These are phyloP conservation scores for Penicillium olsonii DNA, from an alignment of 2,329 filamentous ascomycete species.

Conservation along the genomic window DNA sequence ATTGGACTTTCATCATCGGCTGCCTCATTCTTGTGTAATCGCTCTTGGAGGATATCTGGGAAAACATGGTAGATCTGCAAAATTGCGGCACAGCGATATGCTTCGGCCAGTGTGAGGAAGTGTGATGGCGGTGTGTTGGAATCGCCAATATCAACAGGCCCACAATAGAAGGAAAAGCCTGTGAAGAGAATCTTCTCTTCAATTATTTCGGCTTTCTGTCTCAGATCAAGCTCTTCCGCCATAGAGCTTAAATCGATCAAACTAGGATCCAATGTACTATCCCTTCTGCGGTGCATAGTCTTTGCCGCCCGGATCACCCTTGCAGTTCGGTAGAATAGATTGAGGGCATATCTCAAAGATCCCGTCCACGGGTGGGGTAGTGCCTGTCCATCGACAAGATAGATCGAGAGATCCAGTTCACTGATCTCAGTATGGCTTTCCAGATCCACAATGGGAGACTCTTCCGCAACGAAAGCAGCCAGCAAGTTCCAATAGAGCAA, in stretches of 20 bases:
- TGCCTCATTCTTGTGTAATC: conserved; percentile 12
- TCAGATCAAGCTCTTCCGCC: conserved; percentile 20
- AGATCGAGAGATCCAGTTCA: conserved; percentile 19
- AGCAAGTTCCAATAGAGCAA: conserved; percentile 26
- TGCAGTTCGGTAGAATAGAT: conserved; percentile 21
- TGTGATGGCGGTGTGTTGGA: conserved; percentile 24
- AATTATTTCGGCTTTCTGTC: conserved; percentile 19
- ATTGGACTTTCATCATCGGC: conserved; percentile 5
- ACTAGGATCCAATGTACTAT: conserved; percentile 11
- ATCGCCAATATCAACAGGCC: conserved; percentile 24
- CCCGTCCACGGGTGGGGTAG: conserved; percentile 26
- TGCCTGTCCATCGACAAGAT: conserved; percentile 23
- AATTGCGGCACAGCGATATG: conserved; percentile 23
- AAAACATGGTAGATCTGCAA: conserved; percentile 28
- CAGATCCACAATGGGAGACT: conserved; percentile 19
- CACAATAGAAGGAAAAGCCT: conserved; percentile 23
- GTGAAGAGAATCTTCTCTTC: conserved; percentile 23
- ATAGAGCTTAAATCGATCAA: conserved; percentile 20
- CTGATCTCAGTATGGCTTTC: conserved; percentile 16
- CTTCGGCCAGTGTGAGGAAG: conserved; percentile 25
- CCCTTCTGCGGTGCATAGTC: conserved; percentile 15
- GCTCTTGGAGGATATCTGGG: conserved; percentile 21
- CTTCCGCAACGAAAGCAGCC: conserved; percentile 24
- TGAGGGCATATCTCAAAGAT: conserved; percentile 20
- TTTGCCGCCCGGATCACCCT: conserved; percentile 18